Base-by-base conservation (phyloP, 2,329 filamentous ascomycete genomes). In the Coniochaeta prunicola region DNA sequence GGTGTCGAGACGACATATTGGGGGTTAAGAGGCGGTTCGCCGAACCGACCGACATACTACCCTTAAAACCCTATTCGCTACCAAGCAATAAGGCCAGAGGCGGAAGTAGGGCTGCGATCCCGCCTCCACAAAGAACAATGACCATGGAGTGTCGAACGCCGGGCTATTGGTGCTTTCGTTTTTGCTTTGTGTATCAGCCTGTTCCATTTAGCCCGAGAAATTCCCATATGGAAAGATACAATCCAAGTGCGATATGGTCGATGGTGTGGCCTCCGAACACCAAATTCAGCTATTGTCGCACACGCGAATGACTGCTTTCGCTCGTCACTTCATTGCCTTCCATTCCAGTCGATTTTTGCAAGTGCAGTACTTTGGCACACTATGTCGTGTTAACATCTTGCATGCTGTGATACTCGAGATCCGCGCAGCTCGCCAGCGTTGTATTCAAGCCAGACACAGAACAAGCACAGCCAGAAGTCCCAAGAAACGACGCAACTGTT, bases 51-150 rank as follows among this genome's bases (percentile, higher is more conserved):
- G 45, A 56, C 36, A 42, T 30, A 40, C 24, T 30, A 28, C 15
- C 31, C 33, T 56, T 63, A 65, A 64, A 64, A 66, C 64, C 66
- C 66, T 63, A 66, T 66, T 66, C 63, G 66, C 64, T 65, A 62
- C 64, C 38, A 40, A 57, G 34, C 33, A 55, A 45, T 57, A 33
- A 26, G 53, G 30, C 17, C 34, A 58, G 28, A 33, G 34, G 34
- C 30, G 19, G 42, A 53, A 45, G 48, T 24, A 53, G 45, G 58
- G 58, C 31, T 56, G 24, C 24, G 31, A 40, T 24, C n/a, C 21
- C 45, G 24, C 24, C 45, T 50, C 45, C 45, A 13, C 45, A 50
- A 15, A 17, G 21, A 17, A 21, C 21, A 26, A 26, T 38, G 40
- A 24, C 17, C 5, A 5, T 13, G 42, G 21, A 17, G 10, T 21